Percentiles rank a stretch among this genome's conserved stretches.
Evolutionary conservation across 2,329 filamentous ascomycete species (phyloP).

Genomic region (Colletotrichum limetticola): DNA sequence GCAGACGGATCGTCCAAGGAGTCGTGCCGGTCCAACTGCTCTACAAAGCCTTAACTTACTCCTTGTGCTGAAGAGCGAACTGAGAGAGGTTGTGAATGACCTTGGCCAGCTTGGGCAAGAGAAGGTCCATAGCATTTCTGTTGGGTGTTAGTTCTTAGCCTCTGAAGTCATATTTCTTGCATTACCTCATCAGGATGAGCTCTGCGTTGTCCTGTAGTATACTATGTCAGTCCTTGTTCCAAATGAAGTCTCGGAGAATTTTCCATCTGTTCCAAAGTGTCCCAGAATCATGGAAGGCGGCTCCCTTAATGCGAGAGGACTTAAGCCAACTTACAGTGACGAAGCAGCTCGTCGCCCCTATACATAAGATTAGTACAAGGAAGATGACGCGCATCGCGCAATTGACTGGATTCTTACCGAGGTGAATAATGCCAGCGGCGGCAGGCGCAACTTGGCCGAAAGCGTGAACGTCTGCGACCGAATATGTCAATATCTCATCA

Average conservation of each 20-base stretch:
- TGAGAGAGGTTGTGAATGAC: conserved; percentile 78
- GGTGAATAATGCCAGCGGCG: conserved; percentile 86
- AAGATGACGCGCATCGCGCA: too few species aligned
- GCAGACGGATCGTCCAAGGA: not conserved
- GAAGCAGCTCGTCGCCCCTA: conserved; percentile 57
- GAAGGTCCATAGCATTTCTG: conserved; percentile 72
- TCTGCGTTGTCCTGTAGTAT: conserved; percentile 71
- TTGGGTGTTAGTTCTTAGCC: not conserved
- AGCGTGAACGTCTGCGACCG: conserved; percentile 66
- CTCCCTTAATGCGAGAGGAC: not conserved
- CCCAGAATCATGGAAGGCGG: not conserved
- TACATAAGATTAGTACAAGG: not conserved
- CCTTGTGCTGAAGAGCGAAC: conserved; percentile 80
- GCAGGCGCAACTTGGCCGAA: conserved; percentile 79
- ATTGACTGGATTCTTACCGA: conserved; percentile 39
- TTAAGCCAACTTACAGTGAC: conserved; percentile 61
- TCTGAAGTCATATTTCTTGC: conserved; percentile 48
- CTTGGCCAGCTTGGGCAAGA: conserved; percentile 81
- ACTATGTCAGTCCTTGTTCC: not conserved
- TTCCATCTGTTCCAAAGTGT: not conserved
- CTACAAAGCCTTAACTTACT: conserved; percentile 69
- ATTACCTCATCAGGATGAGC: conserved; percentile 74
- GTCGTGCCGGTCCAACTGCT: conserved; percentile 46
- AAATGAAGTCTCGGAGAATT: not conserved
- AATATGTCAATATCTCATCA: not conserved